Evolutionary conservation across 139 green algal genomes (phyloP).

Genomic region (Ostreobium quekettii): DNA sequence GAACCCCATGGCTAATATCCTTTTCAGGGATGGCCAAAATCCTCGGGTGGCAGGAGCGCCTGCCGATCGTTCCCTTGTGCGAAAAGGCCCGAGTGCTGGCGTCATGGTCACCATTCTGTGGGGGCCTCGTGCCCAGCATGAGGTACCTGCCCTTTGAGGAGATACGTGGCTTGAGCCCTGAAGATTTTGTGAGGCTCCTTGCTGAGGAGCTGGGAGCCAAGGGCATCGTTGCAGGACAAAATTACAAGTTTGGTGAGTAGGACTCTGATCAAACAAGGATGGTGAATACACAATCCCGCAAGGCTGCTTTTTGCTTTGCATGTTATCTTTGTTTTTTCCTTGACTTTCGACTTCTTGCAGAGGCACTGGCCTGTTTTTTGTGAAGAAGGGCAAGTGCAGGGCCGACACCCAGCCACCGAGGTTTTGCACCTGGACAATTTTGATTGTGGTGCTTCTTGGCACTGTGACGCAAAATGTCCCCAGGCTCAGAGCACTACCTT

Average conservation of each 20-base stretch:
- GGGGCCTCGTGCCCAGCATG: constrained; percentile 42
- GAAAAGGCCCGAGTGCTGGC: constrained; percentile 64
- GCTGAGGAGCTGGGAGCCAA: constrained; percentile 54
- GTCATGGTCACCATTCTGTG: constrained; percentile 45
- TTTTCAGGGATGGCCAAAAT: constrained; percentile 80
- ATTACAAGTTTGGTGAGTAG: constrained; percentile 81
- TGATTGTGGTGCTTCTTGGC: too few species aligned
- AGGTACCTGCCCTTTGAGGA: constrained; percentile 69
- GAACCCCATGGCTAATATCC: constrained; percentile 58
- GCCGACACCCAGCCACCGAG: too few species aligned
- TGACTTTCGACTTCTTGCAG: too few species aligned
- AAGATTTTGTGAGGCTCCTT: constrained; percentile 78
- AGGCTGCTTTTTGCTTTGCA: too few species aligned
- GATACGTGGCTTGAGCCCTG: constrained; percentile 60
- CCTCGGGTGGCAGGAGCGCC: constrained; percentile 55
- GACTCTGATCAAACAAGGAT: not conserved
- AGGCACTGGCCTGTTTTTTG: too few species aligned
- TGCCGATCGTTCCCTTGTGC: constrained; percentile 61
- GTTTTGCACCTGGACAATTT: too few species aligned
- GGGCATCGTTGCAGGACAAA: constrained; percentile 76
- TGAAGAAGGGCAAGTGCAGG: too few species aligned
- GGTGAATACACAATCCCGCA: too few species aligned
- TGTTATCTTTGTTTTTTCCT: too few species aligned
- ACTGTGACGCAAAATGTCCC: too few species aligned
- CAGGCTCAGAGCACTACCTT: too few species aligned